These are phyloP conservation scores for Coemansia sp. DNA, from an alignment of 192 early-diverging fungal species.

Conservation along the genomic window DNA sequence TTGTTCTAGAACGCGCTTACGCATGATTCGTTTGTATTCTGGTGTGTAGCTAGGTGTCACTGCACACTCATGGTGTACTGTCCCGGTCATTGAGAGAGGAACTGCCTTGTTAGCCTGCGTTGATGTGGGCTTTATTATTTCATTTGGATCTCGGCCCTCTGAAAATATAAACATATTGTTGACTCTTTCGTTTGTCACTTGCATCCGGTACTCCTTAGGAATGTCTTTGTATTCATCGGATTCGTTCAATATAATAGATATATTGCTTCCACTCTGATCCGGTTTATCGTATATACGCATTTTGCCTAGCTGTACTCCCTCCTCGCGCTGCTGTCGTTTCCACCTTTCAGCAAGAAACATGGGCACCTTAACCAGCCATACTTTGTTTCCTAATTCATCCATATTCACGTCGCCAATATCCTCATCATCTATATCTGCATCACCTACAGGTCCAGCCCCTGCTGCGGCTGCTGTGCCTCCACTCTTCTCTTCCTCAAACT, in stretches of 20 bases:
- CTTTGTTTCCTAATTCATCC: conserved; percentile 65
- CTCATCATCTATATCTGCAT: conserved; percentile 40
- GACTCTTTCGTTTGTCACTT: conserved; percentile 66
- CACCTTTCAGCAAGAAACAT: conserved; percentile 86
- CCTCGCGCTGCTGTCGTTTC: conserved; percentile 60
- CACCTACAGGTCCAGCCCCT: background rate
- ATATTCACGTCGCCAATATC: conserved; percentile 74
- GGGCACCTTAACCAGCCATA: conserved; percentile 95
- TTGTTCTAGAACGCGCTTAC: conserved; percentile 60
- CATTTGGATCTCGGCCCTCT: conserved; percentile 49
- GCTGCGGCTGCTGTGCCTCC: background rate
- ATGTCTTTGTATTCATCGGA: conserved; percentile 59
- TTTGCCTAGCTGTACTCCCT: conserved; percentile 72
- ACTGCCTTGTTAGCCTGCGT: conserved; percentile 50
- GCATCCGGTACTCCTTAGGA: conserved; percentile 83
- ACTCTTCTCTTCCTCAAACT: conserved; percentile 14
- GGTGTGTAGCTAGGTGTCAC: conserved; percentile 61
- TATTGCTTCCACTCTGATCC: conserved; percentile 53
- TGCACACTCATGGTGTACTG: conserved; percentile 71
- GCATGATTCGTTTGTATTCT: conserved; percentile 67
- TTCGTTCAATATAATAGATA: conserved; percentile 70
- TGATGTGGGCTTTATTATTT: conserved; percentile 48
- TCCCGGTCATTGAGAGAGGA: conserved; percentile 60
- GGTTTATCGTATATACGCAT: conserved; percentile 71
- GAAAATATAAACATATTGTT: conserved; percentile 80